phyloP scores from a whole-genome alignment of 208 protist species.

The Plasmodiophora brassicae region DNA sequence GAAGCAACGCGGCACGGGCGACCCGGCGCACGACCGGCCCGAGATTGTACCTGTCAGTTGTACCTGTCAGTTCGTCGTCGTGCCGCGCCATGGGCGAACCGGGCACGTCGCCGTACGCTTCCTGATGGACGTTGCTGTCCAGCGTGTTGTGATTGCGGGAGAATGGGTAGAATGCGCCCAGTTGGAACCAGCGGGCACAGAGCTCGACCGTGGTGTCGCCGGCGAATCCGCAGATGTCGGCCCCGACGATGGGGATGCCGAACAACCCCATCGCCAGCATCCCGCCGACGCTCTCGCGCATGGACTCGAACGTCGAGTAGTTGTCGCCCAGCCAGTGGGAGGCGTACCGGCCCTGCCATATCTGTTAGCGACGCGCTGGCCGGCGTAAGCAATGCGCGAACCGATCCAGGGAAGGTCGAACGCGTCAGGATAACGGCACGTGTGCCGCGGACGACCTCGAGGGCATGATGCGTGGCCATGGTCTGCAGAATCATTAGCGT shows the following conservation, averaged over 20 bases:
- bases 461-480: not conserved
- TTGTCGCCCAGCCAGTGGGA: constrained; percentile 80
- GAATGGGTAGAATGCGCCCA: constrained; percentile 72
- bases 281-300: constrained; percentile 66
- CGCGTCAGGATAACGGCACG: not conserved
- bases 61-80: not conserved
- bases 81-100: too few species aligned
- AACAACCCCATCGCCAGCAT: constrained; percentile 73
- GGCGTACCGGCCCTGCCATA: not conserved
- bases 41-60: not conserved
- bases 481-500: not conserved
- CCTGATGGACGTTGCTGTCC: not conserved
- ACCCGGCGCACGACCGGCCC: constrained; percentile 41
- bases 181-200: constrained; percentile 68
- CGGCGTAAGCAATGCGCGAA: not conserved
- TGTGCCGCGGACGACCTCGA: not conserved
- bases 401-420: not conserved
- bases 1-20: constrained; percentile 47
- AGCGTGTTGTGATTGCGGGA: constrained; percentile 70
- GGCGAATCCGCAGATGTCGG: constrained; percentile 77
- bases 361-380: not conserved
- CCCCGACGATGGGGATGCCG: constrained; percentile 73
- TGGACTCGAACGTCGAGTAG: constrained; percentile 30
- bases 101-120: too few species aligned
- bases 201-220: constrained; percentile 69